Conservation (phyloP, 768 basidiomycete species). For the Aureoboletus auriporus region DNA sequence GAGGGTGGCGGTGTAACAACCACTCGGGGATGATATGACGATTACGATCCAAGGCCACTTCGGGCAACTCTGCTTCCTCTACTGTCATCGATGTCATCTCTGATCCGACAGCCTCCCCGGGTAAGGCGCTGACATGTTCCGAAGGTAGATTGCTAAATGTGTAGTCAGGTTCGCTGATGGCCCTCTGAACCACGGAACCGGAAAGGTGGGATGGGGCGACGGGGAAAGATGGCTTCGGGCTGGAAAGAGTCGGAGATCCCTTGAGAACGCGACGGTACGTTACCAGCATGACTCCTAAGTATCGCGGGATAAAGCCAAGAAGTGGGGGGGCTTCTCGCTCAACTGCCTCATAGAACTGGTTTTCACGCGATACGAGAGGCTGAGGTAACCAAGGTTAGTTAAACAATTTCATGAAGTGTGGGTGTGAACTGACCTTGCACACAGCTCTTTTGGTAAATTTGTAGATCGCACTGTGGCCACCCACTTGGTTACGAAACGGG, state of each 20-base stretch:
- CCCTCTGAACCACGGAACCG: slow-evolving; percentile 26
- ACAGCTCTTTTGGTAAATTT: slow-evolving; percentile 97
- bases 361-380: slow-evolving; percentile 96
- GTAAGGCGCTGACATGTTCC: slow-evolving; percentile 3
- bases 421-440: slow-evolving; percentile 75
- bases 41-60: slow-evolving; percentile 88
- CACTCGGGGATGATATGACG: slow-evolving; percentile 97
- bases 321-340: slow-evolving; percentile 92
- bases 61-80: slow-evolving; percentile 84
- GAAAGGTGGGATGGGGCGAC: slow-evolving; percentile 19
- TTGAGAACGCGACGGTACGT: slow-evolving; percentile 82
- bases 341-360: slow-evolving; percentile 95
- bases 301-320: slow-evolving; percentile 93
- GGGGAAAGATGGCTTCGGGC: slow-evolving; percentile 12
- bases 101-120: slow-evolving; percentile 31
- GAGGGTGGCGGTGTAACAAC: slow-evolving; percentile 58
- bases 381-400: slow-evolving; percentile 32
- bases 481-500: slow-evolving; percentile 97
- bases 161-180: slow-evolving; percentile 24
- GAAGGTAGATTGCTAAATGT: slow-evolving; percentile 2
- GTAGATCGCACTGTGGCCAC: slow-evolving; percentile 95
- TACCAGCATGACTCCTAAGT: slow-evolving; percentile 97
- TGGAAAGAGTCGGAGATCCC: slow-evolving; percentile 24
- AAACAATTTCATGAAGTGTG: background rate
- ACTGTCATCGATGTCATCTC: slow-evolving; percentile 42